A percentile compares a stretch with the other conserved stretches of the same genome.
Conservation (phyloP, 129 eudicot genomes). For the Rutidosis leptorrhynchoides region DNA sequence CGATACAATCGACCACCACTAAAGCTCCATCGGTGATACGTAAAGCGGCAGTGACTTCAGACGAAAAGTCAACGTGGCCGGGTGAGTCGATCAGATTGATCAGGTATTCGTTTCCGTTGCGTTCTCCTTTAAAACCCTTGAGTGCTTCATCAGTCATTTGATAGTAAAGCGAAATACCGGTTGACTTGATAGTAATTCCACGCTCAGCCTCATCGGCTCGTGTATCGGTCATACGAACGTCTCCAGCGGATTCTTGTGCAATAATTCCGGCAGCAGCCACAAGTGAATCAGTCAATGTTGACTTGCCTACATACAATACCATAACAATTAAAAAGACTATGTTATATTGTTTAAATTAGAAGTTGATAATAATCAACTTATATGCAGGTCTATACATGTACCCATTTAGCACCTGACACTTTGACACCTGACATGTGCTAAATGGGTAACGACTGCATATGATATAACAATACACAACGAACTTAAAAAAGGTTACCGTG, state of each 20-base stretch:
- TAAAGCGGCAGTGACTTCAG: conserved; percentile 76
- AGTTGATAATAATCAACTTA: background rate
- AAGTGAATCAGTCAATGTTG: conserved; percentile 70
- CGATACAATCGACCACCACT: conserved; percentile 70
- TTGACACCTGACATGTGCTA: background rate
- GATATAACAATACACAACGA: too few relatives aligned
- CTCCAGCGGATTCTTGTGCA: conserved; percentile 72
- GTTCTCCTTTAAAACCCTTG: conserved; percentile 49
- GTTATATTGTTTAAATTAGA: background rate
- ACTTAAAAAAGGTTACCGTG: conserved; percentile 23
- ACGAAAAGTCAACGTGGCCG: conserved; percentile 74
- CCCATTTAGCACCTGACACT: background rate
- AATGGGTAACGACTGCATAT: background rate
- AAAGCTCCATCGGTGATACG: conserved; percentile 80
- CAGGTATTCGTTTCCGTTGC: conserved; percentile 63
- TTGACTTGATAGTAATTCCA: conserved; percentile 76
- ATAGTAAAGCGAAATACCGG: conserved; percentile 68
- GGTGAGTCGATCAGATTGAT: conserved; percentile 75
- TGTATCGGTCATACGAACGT: conserved; percentile 80
- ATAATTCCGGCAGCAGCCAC: conserved; percentile 88
- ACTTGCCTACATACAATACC: conserved; percentile 45
- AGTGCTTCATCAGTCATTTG: conserved; percentile 57
- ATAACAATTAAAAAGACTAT: background rate
- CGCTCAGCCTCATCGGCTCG: conserved; percentile 76
- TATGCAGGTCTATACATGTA: background rate